Evolutionary conservation across 2,329 filamentous ascomycete species (phyloP).

Genomic region (Didymella sp.): DNA sequence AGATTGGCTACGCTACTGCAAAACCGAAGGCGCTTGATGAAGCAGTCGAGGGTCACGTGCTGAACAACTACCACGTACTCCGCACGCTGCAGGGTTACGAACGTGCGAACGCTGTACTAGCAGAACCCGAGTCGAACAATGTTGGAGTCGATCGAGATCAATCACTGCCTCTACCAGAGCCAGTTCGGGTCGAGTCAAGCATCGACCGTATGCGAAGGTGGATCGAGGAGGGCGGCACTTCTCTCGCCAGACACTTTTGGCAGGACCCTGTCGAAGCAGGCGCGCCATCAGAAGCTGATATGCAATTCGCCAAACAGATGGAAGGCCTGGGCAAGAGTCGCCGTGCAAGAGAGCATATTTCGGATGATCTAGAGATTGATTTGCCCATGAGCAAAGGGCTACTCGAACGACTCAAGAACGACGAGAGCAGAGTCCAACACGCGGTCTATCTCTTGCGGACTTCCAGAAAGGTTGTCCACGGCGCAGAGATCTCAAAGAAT

Average conservation of each 20-base stretch:
- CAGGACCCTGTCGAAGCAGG: slow-evolving; percentile 40
- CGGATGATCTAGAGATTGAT: slow-evolving; percentile 35
- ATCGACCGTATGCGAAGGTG: slow-evolving; percentile 41
- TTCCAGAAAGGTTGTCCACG: slow-evolving; percentile 2
- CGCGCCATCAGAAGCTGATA: slow-evolving; percentile 29
- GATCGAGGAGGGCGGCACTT: slow-evolving; percentile 36
- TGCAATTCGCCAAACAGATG: slow-evolving; percentile 31
- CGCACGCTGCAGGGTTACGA: slow-evolving; percentile 33
- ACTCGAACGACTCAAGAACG: slow-evolving; percentile 32
- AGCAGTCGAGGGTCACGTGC: slow-evolving; percentile 33
- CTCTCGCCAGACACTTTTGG: slow-evolving; percentile 41
- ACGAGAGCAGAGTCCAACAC: slow-evolving; percentile 29
- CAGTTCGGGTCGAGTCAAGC: slow-evolving; percentile 30
- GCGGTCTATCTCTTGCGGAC: slow-evolving; percentile 9
- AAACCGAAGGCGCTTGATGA: slow-evolving; percentile 28
- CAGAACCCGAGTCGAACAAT: background rate
- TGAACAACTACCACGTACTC: slow-evolving; percentile 42
- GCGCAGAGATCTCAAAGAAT: slow-evolving; percentile 8
- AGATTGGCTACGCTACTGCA: slow-evolving; percentile 34
- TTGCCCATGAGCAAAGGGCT: slow-evolving; percentile 37
- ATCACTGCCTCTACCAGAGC: background rate
- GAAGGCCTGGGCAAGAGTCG: slow-evolving; percentile 33
- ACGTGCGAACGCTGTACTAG: slow-evolving; percentile 9
- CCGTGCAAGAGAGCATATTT: slow-evolving; percentile 31
- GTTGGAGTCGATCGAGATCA: background rate